Percentiles rank a stretch among this genome's conserved stretches.
These are phyloP conservation scores for Turnera subulata DNA, from an alignment of 345 rosid genomes.

Conservation along the genomic window DNA sequence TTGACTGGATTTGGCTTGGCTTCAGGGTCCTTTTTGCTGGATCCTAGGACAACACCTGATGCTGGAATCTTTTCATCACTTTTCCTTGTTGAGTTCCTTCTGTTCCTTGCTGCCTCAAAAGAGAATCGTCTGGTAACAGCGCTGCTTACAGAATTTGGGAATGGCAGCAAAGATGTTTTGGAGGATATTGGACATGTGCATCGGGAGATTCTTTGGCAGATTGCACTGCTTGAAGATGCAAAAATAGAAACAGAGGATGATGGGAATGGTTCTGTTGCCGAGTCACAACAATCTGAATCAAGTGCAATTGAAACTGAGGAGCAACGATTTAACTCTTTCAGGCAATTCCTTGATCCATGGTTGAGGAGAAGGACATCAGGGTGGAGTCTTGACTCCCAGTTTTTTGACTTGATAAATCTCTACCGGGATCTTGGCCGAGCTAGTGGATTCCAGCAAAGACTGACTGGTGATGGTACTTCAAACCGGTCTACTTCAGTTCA, in stretches of 20 bases:
- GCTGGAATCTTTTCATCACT: conserved; percentile 68
- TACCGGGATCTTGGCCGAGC: conserved; percentile 89
- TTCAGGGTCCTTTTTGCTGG: conserved; percentile 70
- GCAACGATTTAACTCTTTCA: conserved; percentile 73
- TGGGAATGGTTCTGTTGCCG: conserved; percentile 36
- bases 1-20: conserved; percentile 46
- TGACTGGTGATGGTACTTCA: conserved; percentile 44
- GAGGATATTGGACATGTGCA: conserved; percentile 82
- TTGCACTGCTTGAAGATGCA: conserved; percentile 75
- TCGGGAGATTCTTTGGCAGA: conserved; percentile 88
- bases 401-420: conserved; percentile 85
- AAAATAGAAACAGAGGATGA: conserved; percentile 53
- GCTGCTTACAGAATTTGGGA: conserved; percentile 77
- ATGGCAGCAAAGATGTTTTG: conserved; percentile 77
- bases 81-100: conserved; percentile 86
- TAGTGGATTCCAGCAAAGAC: conserved; percentile 64
- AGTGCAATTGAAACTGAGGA: conserved; percentile 53
- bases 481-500: conserved; percentile 40
- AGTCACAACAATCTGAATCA: conserved; percentile 49
- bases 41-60: conserved; percentile 51
- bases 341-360: conserved; percentile 92
- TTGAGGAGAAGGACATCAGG: conserved; percentile 83
- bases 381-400: conserved; percentile 80
- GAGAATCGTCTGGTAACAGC: conserved; percentile 96
- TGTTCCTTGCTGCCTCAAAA: conserved; percentile 87